Evolutionary conservation across 2,329 filamentous ascomycete species (phyloP).

Genomic region (Colletotrichum camelliae): DNA sequence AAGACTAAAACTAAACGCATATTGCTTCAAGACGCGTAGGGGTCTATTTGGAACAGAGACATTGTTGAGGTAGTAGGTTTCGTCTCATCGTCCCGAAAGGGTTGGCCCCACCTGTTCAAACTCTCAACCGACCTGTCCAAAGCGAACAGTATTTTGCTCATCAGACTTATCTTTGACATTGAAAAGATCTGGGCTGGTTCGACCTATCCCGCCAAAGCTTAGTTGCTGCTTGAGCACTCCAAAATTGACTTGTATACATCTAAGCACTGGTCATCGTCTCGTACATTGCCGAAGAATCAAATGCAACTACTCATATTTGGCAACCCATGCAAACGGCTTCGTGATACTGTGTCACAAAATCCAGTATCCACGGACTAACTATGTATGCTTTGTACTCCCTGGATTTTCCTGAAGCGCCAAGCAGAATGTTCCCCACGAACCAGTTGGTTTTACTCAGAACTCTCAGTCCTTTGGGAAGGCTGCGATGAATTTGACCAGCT

Average conservation of each 20-base stretch:
- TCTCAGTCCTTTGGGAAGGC: background rate
- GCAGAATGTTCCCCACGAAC: background rate
- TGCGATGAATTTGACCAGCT: background rate
- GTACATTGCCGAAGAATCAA: background rate
- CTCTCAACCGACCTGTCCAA: background rate
- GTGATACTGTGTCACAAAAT: background rate
- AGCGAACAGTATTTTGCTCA: background rate
- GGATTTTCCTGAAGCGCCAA: conserved; percentile 1
- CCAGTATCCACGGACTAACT: background rate
- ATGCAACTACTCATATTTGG: background rate
- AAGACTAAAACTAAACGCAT: background rate
- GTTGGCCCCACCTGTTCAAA: background rate
- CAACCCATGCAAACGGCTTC: background rate
- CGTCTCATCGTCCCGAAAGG: background rate
- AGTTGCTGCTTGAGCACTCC: background rate
- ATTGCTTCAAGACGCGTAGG: background rate
- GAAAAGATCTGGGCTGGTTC: background rate
- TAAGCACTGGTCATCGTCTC: background rate
- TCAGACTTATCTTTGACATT: background rate
- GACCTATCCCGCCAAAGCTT: background rate
- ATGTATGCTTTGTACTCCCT: conserved; percentile 8
- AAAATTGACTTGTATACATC: background rate
- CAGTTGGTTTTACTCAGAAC: background rate
- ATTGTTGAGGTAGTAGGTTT: background rate
- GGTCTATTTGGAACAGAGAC: background rate